Evolutionary conservation across 2,329 filamentous ascomycete genomes (phyloP), one percentile per base, ranked within the genome.

Genomic region (Septoria linicola): DNA sequence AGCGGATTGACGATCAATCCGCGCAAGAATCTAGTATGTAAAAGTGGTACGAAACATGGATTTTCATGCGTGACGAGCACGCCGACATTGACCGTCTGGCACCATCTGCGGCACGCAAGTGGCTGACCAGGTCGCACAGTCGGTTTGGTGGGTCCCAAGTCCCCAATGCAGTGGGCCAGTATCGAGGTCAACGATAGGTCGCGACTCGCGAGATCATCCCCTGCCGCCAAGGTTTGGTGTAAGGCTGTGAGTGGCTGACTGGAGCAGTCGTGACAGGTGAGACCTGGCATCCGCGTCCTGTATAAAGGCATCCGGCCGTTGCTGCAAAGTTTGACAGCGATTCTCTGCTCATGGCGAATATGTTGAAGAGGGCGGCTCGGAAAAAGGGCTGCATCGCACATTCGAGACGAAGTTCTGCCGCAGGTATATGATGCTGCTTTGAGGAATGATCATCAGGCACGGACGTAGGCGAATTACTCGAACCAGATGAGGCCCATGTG

Each of bases 81-180:
- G 16, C 30, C 23, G 17, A 43, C 21, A 34, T 23, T 21, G 10
- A 39, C 43, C 20, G 21, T 7, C 16, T 31, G 34, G 17, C 23
- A 30, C 21, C 43, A 17, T 37, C 23, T 36, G 21, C 32, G 17
- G 16, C 16, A 32, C 13, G 23, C 25, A 35, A 42, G 45, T 49
- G 51, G 50, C 40, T 39, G 35, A 39, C 44, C 23, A 37, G 40
- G 45, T 53, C 16, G 45, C 36, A 53, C 45, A 49, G 34, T 34
- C 41, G 51, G 39, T 36, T n/a, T 32, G 45, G 44, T 49, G 43
- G 32, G 40, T 10, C 27, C 50, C 19, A n/a, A 17, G 21, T 11
- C 17, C 27, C 32, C 34, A 13, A 32, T 49, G 36, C 34, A 17
- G 50, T 43, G 44, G 31, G 20, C 30, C 31, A 17, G 25, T 39